Base-by-base conservation (phyloP, 441 rosid genomes). In the Aquilaria agallochum region DNA sequence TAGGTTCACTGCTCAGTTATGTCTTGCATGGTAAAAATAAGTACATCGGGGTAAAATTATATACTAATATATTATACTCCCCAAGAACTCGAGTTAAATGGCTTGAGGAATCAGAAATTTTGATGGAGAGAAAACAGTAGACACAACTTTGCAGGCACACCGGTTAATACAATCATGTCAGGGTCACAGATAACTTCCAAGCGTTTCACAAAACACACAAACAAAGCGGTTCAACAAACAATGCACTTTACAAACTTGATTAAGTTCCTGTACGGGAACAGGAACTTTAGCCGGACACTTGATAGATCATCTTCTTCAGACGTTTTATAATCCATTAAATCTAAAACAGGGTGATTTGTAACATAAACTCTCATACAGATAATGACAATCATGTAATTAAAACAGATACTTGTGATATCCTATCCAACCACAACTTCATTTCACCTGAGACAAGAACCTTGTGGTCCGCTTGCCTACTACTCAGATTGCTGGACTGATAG, bases 211-310 rank as follows among this genome's bases (percentile, higher is more conserved):
- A 40, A 50, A 62, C 74, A 68, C 62, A 67, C 65, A 63, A 40
- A 65, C 34, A 68, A 11, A 31, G 5, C 12, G 48, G 62, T 65
- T 65, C 63, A 36, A 63, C 64, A 65, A 58, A 59, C 70, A 64
- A 83, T 55, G 67, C 76, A 68, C 78, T 80, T 75, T 78, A 80
- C 85, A 83, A 70, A 55, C 74, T 59, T 56, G 27, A 5, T 59
- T 56, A 20, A 5, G 30, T 59, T 65, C 72, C 76, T 50, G 74
- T 9, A 9, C 42, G 27, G 51, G 55, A 58, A 57, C 74, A 68
- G 68, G 71, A 55, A 63, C 66, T 69, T 40, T 46, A 64, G 67
- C 68, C 66, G 49, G 52, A 64, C 71, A 69, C 61, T 44, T 5
- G 56, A 65, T 36, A 2, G 58, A 65, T 32, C 10, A 53, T 44